Conservation (phyloP, 306 rosid genomes). For the Citrullus colocynthis region DNA sequence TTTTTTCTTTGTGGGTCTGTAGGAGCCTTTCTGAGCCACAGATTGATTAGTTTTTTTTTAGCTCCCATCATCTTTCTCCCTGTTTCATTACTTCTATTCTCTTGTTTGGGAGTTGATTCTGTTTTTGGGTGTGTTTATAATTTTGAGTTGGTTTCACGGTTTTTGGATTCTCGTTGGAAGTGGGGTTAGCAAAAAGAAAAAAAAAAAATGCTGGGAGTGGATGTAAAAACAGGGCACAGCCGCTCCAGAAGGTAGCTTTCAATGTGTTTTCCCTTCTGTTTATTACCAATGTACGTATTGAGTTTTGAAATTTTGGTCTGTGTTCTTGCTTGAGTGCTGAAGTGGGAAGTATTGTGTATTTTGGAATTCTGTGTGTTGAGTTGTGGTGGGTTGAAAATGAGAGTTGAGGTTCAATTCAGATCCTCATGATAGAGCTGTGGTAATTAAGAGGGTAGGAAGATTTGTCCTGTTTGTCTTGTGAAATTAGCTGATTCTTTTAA, state of each 20-base stretch:
- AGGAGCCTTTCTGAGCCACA: neutral
- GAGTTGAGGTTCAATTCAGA: neutral
- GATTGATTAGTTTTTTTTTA: neutral
- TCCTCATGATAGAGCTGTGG: neutral
- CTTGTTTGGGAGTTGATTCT: neutral
- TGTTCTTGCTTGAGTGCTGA: neutral
- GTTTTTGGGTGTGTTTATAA: neutral
- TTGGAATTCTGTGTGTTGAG: neutral
- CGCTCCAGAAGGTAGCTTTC: constrained; percentile 59
- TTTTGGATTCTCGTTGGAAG: constrained; percentile 17
- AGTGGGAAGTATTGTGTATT: too few relatives aligned
- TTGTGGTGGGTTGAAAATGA: neutral
- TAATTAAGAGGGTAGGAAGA: neutral
- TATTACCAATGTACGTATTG: neutral
- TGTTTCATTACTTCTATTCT: neutral
- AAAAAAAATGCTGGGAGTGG: constrained; percentile 31
- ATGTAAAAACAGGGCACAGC: constrained; percentile 40
- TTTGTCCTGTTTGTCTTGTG: neutral
- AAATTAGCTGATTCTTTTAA: neutral
- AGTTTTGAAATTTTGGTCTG: constrained; percentile 7
- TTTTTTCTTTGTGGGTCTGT: neutral
- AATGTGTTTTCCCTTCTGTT: neutral
- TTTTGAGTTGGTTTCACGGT: neutral
- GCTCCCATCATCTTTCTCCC: neutral
- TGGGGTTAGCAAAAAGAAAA: constrained; percentile 20